phyloP scores from a whole-genome alignment of 208 protist species.

The Acanthamoeba lugdunensis region DNA sequence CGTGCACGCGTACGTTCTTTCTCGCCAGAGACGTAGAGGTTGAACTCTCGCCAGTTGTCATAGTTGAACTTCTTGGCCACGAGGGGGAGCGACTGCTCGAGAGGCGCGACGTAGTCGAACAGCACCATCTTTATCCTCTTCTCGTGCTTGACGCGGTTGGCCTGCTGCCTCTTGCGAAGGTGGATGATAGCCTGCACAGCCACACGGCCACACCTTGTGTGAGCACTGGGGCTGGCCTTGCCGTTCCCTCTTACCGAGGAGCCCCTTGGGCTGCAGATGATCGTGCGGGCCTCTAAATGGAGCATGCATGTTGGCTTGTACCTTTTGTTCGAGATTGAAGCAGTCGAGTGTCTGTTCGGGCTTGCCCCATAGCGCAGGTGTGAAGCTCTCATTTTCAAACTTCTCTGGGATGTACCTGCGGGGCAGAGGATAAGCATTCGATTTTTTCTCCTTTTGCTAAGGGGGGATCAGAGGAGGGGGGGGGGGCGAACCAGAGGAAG shows the following conservation, averaged over 20 bases:
- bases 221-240: not conserved
- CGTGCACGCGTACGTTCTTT: not conserved
- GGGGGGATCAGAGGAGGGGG: not conserved
- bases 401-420: not conserved
- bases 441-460: not conserved
- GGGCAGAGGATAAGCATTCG: not conserved
- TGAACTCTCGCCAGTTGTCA: not conserved
- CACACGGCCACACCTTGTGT: no score
- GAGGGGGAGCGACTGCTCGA: slow-evolving; percentile 24
- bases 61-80: slow-evolving; percentile 54
- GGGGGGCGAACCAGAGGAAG: not conserved
- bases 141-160: slow-evolving; percentile 1
- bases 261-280: not conserved
- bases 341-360: not conserved
- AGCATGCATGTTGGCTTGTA: not conserved
- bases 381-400: not conserved
- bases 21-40: slow-evolving; percentile 40
- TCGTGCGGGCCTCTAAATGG: no score
- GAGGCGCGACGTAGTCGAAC: not conserved
- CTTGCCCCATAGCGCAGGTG: not conserved
- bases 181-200: not conserved
- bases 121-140: slow-evolving; percentile 12
- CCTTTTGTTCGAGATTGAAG: slow-evolving; percentile 1
- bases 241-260: not conserved
- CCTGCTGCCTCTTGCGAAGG: not conserved